Base-by-base conservation (phyloP, 2,329 filamentous ascomycete species). In the Botryotinia globosa region DNA sequence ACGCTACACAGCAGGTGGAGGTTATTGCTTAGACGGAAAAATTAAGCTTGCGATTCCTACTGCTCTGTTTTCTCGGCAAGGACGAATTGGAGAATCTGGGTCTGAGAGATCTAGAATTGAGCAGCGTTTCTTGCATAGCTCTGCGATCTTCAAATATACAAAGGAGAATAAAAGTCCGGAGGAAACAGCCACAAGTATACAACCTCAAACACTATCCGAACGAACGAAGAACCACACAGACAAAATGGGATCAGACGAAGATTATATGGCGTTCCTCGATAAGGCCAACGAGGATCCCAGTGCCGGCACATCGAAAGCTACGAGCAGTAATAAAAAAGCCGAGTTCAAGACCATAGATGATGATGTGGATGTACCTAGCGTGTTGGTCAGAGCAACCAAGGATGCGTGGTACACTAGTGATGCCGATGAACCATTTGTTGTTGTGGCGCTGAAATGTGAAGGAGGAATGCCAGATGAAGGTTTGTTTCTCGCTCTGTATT, bases 241-340 rank as follows among this genome's bases (percentile, higher is more conserved):
- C 29, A 76, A 77, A 29, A 93, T 93, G 91, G 88, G 90, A 12
- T 91, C 90, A 71, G 94, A 97, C 85, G 89, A 92, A 74, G 91
- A 92, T 75, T 98, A 97, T 85, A 88, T 90, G 82, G 85, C 91
- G 74, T 97, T 98, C 81, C 86, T 98, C 73, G 87, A 96, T 81
- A 96, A 96, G 84, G 93, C 94, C 71, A 97, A 97, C 83, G 85
- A 90, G 79, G 91, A 94, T 80, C 90, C 92, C 29, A 90, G 89
- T 80, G 87, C 89, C 73, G 90, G 90, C 75, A 79, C 81, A 56
- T 80, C 81, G 10, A 79, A 81, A 59, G 68, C 78, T 58, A 29
- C 59, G 44, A 74, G 83, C 69, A 74, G 74, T 45, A 64, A 73
- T 74, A 77, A 71, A 62, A 80, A 78, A 74, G 74, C 75, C n/a